phyloP scores from a whole-genome alignment of 2,329 filamentous ascomycete genomes.

The Xylaria polymorpha region DNA sequence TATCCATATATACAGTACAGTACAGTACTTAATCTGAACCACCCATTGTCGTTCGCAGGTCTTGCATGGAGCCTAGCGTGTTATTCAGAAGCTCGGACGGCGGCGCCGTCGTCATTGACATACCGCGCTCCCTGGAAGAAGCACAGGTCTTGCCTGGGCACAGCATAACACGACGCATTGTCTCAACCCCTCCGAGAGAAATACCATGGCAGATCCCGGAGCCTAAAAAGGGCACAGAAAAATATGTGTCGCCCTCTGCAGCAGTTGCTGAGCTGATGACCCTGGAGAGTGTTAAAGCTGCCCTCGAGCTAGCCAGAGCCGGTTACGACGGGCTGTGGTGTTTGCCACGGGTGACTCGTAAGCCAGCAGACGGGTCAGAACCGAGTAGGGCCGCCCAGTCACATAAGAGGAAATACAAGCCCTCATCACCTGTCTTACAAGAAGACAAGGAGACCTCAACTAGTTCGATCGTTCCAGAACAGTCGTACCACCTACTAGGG shows the following conservation, averaged over 20 bases:
- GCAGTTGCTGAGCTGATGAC: slow-evolving; percentile 67
- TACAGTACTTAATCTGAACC: neutral
- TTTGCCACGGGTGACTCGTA: slow-evolving; percentile 54
- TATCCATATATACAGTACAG: too few relatives aligned
- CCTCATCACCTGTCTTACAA: neutral
- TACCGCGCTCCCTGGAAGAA: slow-evolving; percentile 75
- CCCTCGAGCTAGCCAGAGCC: slow-evolving; percentile 54
- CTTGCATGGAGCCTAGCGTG: slow-evolving; percentile 53
- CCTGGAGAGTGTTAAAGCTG: slow-evolving; percentile 57
- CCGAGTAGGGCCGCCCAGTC: slow-evolving; percentile 13
- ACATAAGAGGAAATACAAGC: slow-evolving; percentile 37
- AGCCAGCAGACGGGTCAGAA: slow-evolving; percentile 17
- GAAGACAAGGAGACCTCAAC: slow-evolving; percentile 14
- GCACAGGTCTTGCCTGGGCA: slow-evolving; percentile 65
- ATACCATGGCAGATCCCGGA: slow-evolving; percentile 66
- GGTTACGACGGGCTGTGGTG: slow-evolving; percentile 58
- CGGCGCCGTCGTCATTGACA: slow-evolving; percentile 71
- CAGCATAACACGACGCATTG: slow-evolving; percentile 54
- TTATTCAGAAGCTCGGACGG: slow-evolving; percentile 64
- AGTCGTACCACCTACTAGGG: slow-evolving; percentile 61
- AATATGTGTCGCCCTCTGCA: slow-evolving; percentile 54
- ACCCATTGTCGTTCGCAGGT: slow-evolving; percentile 2
- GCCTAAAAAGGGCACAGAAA: slow-evolving; percentile 57
- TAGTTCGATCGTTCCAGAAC: slow-evolving; percentile 54
- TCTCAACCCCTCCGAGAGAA: slow-evolving; percentile 59